Conservation (phyloP, 164 flowering plant species). For the Magnolia kwangsiensis region DNA sequence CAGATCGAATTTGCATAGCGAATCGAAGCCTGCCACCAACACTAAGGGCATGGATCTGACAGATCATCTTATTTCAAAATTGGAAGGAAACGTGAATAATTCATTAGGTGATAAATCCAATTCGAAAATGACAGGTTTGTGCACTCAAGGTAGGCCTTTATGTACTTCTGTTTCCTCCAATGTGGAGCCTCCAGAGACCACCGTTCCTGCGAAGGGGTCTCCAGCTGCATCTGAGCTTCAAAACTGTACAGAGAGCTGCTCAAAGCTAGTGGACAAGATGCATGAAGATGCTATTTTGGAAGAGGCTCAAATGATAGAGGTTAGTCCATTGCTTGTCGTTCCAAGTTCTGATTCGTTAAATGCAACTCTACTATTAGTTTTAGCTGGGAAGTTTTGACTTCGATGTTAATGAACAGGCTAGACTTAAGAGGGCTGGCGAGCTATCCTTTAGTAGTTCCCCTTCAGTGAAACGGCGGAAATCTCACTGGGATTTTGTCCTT, state of each 20-base stretch:
- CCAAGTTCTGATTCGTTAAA: not conserved
- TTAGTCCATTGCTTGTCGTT: conserved; percentile 18
- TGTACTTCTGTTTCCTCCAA: conserved; percentile 19
- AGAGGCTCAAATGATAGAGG: conserved; percentile 85
- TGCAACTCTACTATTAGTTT: not conserved
- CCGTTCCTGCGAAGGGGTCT: conserved; percentile 21
- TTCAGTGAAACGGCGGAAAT: conserved; percentile 43
- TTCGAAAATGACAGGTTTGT: conserved; percentile 17
- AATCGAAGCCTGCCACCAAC: conserved; percentile 18
- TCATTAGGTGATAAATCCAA: conserved; percentile 15
- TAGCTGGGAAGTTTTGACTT: conserved; percentile 11
- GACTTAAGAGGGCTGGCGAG: conserved; percentile 71
- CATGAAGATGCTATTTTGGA: conserved; percentile 76
- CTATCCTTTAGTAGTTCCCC: conserved; percentile 47
- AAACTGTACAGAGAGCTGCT: conserved; percentile 19
- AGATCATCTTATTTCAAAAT: conserved; percentile 17
- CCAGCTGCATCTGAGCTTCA: conserved; percentile 29
- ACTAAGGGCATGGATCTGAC: conserved; percentile 22
- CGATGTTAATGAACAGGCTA: conserved; percentile 51
- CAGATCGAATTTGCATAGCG: conserved; percentile 28
- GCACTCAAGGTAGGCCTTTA: conserved; percentile 21
- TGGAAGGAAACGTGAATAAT: conserved; percentile 24
- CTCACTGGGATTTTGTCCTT: conserved; percentile 95
- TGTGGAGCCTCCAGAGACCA: conserved; percentile 24
- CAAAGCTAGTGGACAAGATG: conserved; percentile 36